Conservation (phyloP, 2,329 filamentous ascomycete species). For the Pseudocercospora pini-densiflorae region DNA sequence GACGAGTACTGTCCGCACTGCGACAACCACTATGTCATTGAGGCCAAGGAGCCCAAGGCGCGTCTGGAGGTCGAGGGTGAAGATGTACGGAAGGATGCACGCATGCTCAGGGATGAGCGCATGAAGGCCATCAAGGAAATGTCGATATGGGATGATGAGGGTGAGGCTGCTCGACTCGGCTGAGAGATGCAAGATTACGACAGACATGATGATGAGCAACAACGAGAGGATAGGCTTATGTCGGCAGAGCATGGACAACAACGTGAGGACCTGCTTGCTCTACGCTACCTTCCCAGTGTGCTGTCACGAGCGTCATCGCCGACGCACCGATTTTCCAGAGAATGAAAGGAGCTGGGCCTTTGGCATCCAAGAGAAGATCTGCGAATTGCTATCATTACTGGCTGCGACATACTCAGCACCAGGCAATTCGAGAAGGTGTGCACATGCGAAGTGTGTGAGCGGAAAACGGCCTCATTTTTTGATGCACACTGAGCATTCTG, state of each 20-base stretch:
- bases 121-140: conserved; percentile 52
- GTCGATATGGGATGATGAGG: conserved; percentile 41
- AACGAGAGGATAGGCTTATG: neutral
- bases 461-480: no score
- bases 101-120: conserved; percentile 91
- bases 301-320: no score
- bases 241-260: neutral
- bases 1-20: conserved; percentile 99
- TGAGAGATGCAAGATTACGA: conserved; percentile 24
- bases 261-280: no score
- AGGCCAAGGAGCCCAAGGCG: conserved; percentile 82
- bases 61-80: conserved; percentile 87
- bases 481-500: no score
- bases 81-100: conserved; percentile 80
- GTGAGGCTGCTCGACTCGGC: conserved; percentile 39
- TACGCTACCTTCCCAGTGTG: no score
- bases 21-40: conserved; percentile 97
- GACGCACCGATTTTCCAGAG: no score
- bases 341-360: no score
- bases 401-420: no score
- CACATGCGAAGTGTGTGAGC: no score
- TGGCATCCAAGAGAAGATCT: no score
- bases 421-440: no score
- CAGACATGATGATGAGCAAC: neutral
- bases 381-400: no score